These are phyloP conservation scores for Lyophyllum decastes DNA, from an alignment of 768 basidiomycete species.

Conservation along the genomic window DNA sequence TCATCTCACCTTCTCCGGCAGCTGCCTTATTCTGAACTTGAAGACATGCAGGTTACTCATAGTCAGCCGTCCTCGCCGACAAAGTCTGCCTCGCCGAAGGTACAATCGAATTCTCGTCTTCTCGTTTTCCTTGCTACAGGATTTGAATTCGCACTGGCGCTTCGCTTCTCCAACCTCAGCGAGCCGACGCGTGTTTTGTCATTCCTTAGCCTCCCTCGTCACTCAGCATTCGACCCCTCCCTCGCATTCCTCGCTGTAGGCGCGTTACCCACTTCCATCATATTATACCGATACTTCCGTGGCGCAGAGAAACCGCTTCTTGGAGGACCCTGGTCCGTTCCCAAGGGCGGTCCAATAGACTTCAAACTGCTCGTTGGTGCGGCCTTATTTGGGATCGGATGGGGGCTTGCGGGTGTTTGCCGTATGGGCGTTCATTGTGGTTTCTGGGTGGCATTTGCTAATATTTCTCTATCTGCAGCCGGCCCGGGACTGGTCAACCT, in stretches of 20 bases:
- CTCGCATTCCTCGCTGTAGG: constrained; percentile 54
- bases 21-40: background rate
- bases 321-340: constrained; percentile 46
- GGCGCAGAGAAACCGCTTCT: constrained; percentile 39
- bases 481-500: constrained; percentile 66
- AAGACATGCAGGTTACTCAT: constrained; percentile 2
- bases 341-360: constrained; percentile 42
- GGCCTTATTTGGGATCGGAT: constrained; percentile 61
- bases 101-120: constrained; percentile 30
- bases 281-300: constrained; percentile 44
- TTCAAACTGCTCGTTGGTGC: constrained; percentile 48
- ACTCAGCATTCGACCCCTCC: constrained; percentile 55
- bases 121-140: constrained; percentile 43
- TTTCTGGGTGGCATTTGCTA: constrained; percentile 8
- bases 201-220: constrained; percentile 53
- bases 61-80: constrained; percentile 4
- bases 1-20: constrained; percentile 20
- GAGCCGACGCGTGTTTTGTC: constrained; percentile 49
- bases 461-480: constrained; percentile 34
- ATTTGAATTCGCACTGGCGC: constrained; percentile 53
- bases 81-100: constrained; percentile 6
- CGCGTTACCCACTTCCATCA: constrained; percentile 46
- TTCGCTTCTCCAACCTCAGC: constrained; percentile 55
- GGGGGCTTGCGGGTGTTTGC: constrained; percentile 63
- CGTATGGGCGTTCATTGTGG: constrained; percentile 42